Percentiles rank a stretch among this genome's conserved stretches.
Evolutionary conservation across 768 basidiomycete genomes (phyloP).

Genomic region (Trametes cingulata): DNA sequence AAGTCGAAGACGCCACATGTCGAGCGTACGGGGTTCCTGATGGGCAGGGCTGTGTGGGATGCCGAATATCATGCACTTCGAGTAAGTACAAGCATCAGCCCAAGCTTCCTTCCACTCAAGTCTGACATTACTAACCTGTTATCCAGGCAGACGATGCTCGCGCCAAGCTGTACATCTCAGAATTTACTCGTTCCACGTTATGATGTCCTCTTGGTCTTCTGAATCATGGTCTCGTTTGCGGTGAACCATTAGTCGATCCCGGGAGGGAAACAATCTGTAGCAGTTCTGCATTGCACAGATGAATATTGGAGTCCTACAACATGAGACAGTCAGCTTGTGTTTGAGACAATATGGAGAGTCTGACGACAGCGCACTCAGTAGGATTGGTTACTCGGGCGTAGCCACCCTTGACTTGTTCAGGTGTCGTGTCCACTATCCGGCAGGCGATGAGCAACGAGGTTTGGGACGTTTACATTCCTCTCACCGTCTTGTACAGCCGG

Average conservation of each 20-base stretch:
- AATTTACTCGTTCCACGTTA: constrained; percentile 74
- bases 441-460: neutral
- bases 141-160: neutral
- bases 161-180: too few relatives aligned
- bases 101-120: neutral
- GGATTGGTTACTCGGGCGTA: constrained; percentile 66
- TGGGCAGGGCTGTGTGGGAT: neutral
- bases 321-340: constrained; percentile 4
- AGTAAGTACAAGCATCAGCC: neutral
- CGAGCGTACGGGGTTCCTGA: neutral
- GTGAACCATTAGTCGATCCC: constrained; percentile 68
- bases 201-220: constrained; percentile 53
- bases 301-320: constrained; percentile 71
- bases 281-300: constrained; percentile 77
- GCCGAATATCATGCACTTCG: neutral
- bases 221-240: constrained; percentile 72
- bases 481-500: constrained; percentile 52
- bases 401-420: constrained; percentile 51
- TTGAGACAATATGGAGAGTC: neutral
- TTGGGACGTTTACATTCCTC: neutral
- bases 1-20: neutral
- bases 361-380: constrained; percentile 50
- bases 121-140: neutral
- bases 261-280: constrained; percentile 68
- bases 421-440: constrained; percentile 51